phyloP scores from a whole-genome alignment of 345 rosid genomes.

The Gossypium stocksii region DNA sequence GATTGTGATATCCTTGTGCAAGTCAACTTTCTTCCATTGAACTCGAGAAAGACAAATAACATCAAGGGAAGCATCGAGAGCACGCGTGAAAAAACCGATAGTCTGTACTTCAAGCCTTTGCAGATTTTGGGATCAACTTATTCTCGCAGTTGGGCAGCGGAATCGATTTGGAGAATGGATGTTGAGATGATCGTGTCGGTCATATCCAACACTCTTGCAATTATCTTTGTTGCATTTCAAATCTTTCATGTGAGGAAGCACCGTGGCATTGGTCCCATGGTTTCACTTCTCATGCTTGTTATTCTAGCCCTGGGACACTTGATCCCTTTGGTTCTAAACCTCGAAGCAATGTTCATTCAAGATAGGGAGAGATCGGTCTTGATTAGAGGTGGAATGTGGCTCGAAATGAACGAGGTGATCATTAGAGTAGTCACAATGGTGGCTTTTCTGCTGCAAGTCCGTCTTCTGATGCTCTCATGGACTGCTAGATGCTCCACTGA shows the following conservation, averaged over 20 bases:
- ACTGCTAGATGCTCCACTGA: constrained; percentile 18
- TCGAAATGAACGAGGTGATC: constrained; percentile 38
- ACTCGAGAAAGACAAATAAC: constrained; percentile 17
- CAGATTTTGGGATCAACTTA: constrained; percentile 17
- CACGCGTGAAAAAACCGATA: constrained; percentile 27
- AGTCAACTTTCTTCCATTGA: constrained; percentile 36
- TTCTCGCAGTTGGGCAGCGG: constrained; percentile 5
- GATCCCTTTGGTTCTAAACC: constrained; percentile 38
- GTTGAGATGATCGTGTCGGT: constrained; percentile 42
- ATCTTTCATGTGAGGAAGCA: constrained; percentile 34
- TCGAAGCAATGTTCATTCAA: constrained; percentile 34
- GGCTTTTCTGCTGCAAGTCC: constrained; percentile 41
- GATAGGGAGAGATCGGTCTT: constrained; percentile 15
- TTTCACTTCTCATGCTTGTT: constrained; percentile 45
- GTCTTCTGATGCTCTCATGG: constrained; percentile 39
- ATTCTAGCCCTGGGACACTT: constrained; percentile 40
- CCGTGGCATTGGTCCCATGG: constrained; percentile 30
- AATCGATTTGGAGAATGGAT: constrained; percentile 43
- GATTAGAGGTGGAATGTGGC: constrained; percentile 27
- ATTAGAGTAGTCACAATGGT: constrained; percentile 44
- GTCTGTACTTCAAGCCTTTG: constrained; percentile 29
- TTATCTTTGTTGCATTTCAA: constrained; percentile 37
- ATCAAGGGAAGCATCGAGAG: constrained; percentile 45
- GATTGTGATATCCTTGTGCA: constrained; percentile 40
- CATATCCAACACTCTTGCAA: constrained; percentile 38